Evolutionary conservation across 2,329 filamentous ascomycete genomes (phyloP), one percentile per base, ranked within the genome.

Genomic region (Cytospora piceicola): DNA sequence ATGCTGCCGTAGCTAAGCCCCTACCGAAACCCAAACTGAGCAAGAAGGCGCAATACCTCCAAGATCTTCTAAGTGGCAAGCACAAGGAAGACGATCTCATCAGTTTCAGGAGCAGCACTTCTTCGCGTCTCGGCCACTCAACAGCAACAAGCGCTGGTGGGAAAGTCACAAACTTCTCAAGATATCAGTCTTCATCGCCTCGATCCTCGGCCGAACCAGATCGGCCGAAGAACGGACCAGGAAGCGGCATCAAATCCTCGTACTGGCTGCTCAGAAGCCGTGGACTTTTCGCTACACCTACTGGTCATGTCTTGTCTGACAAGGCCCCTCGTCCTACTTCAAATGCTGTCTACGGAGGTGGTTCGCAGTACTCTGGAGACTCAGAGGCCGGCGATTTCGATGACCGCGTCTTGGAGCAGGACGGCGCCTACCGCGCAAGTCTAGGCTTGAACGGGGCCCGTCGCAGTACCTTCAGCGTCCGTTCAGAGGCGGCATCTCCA

Each of bases 81-180:
- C 65, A 64, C 24, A 34, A 58, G 27, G 65, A 68, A n/a, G 67
- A 65, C 17, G 65, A 67, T 29, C 64, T 67, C n/a, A 61, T 67
- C 32, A 68, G 67, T 42, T 67, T 68, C 55, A 64, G 52, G 42
- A 63, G 65, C 58, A 68, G 66, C 66, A 66, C 61, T 17, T 66
- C 63, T 24, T 68, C 66, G 27, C 66, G 66, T 3, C 60, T 67
- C 27, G 61, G 65, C 46, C 65, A 64, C 32, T 68, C 67, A 22
- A 32, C 61, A 29, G 27, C 27, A 14, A 55, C 67, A 36, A 36
- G 34, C 22, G 30, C 55, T 4, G 34, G 58, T 29, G 56, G 46
- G n/a, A 68, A 68, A 27, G 36, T 63, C 30, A 68, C 67, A n/a
- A 68, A 68, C 39, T 68, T 68, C 29, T 59, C 61, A 12, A 64